Conservation (phyloP, 78 protist genomes). For the Dictyostelium citrinum region DNA sequence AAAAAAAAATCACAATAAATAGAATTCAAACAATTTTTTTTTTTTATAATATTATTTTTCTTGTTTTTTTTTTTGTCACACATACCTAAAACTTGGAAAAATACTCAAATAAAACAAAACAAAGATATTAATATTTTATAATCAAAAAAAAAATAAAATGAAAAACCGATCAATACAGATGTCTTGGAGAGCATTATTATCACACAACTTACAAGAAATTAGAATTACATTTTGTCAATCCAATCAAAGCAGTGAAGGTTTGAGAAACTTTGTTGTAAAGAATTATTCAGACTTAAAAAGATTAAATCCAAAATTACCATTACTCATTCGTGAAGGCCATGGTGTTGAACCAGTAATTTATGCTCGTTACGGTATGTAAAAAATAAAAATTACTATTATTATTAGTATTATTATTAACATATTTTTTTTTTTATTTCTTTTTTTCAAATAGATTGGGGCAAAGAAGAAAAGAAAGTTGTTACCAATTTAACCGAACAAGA, state of each 20-base stretch:
- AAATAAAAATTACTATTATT: neutral
- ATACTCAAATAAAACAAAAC: neutral
- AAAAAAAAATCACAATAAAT: neutral
- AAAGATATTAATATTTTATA: neutral
- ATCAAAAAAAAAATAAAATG: neutral
- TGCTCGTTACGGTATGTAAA: slow-evolving; percentile 60
- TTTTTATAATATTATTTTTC: neutral
- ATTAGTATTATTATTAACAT: neutral
- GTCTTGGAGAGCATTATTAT: slow-evolving; percentile 80
- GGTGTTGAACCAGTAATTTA: slow-evolving; percentile 73
- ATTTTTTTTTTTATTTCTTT: neutral
- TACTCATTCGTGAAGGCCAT: slow-evolving; percentile 66
- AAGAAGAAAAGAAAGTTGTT: slow-evolving; percentile 69
- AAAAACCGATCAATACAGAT: neutral
- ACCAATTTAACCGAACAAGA: slow-evolving; percentile 72
- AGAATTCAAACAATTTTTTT: neutral
- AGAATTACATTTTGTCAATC: slow-evolving; percentile 62
- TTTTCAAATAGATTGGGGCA: slow-evolving; percentile 42
- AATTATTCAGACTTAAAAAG: slow-evolving; percentile 67
- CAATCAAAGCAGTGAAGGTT: slow-evolving; percentile 59
- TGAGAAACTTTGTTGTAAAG: slow-evolving; percentile 70
- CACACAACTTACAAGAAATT: slow-evolving; percentile 73
- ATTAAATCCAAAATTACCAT: slow-evolving; percentile 71
- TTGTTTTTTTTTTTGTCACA: neutral
- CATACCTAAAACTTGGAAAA: neutral